Conservation (phyloP, 768 basidiomycete genomes). For the Mycena galopus region DNA sequence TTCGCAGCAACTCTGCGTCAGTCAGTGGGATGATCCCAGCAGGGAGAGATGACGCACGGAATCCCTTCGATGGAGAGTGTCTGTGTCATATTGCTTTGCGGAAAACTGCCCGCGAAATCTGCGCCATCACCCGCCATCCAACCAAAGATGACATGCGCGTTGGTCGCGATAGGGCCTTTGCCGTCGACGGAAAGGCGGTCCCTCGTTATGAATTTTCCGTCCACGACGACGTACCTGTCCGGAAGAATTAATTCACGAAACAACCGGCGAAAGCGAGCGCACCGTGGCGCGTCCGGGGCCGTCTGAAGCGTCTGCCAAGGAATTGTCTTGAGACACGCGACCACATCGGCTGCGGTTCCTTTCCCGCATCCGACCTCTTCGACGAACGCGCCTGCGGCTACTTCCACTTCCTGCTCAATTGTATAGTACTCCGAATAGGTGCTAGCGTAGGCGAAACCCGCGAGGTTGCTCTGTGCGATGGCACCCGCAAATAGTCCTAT, state of each 20-base stretch:
- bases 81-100: slow-evolving; percentile 38
- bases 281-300: slow-evolving; percentile 48
- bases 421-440: slow-evolving; percentile 65
- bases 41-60: neutral
- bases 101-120: slow-evolving; percentile 56
- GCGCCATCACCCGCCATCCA: slow-evolving; percentile 66
- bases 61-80: slow-evolving; percentile 35
- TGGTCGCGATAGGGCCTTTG: slow-evolving; percentile 50
- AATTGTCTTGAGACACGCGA: slow-evolving; percentile 54
- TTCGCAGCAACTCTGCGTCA: slow-evolving; percentile 30
- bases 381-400: slow-evolving; percentile 52
- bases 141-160: slow-evolving; percentile 62
- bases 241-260: neutral
- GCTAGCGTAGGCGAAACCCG: slow-evolving; percentile 60
- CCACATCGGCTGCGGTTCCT: slow-evolving; percentile 40
- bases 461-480: slow-evolving; percentile 61
- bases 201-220: slow-evolving; percentile 59
- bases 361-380: slow-evolving; percentile 56
- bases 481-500: slow-evolving; percentile 56
- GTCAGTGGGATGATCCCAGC: no score
- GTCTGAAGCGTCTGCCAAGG: slow-evolving; percentile 53
- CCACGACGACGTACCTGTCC: slow-evolving; percentile 56
- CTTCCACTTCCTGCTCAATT: slow-evolving; percentile 53
- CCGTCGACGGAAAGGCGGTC: slow-evolving; percentile 56
- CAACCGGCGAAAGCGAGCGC: neutral